Evolutionary conservation across 805 yeast genomes (phyloP).

Genomic region (Candida railenensis): DNA sequence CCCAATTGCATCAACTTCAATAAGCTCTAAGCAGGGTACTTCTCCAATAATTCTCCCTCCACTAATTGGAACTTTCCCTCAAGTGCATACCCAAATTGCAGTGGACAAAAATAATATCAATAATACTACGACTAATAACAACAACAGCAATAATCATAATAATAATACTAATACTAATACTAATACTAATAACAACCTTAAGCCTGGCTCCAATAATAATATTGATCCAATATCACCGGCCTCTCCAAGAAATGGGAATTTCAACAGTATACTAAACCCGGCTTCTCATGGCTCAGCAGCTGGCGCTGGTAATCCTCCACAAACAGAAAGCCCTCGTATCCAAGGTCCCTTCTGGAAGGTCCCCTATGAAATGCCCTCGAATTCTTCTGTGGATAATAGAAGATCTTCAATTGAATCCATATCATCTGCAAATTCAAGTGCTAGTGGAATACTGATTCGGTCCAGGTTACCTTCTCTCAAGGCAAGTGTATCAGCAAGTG

Average conservation of each 20-base stretch:
- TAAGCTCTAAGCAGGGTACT: constrained; percentile 6
- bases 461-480: constrained; percentile 30
- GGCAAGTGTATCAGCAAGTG: constrained; percentile 22
- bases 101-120: background rate
- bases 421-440: constrained; percentile 32
- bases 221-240: constrained; percentile 1
- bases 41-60: constrained; percentile 33
- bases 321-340: constrained; percentile 26
- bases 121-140: constrained; percentile 8
- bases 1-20: constrained; percentile 11
- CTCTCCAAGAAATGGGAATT: constrained; percentile 2
- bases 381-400: constrained; percentile 21
- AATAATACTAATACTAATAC: constrained; percentile 1
- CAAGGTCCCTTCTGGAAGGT: constrained; percentile 59
- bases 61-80: constrained; percentile 15
- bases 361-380: constrained; percentile 54
- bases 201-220: background rate
- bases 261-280: background rate
- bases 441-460: constrained; percentile 20
- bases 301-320: constrained; percentile 5
- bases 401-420: constrained; percentile 51
- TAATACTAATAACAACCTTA: constrained; percentile 1
- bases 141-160: constrained; percentile 6
- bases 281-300: background rate
- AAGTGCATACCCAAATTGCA: background rate